Evolutionary conservation across 2,329 filamentous ascomycete species (phyloP), one percentile per base, ranked within the genome.

Genomic region (Fusarium subglutinans): DNA sequence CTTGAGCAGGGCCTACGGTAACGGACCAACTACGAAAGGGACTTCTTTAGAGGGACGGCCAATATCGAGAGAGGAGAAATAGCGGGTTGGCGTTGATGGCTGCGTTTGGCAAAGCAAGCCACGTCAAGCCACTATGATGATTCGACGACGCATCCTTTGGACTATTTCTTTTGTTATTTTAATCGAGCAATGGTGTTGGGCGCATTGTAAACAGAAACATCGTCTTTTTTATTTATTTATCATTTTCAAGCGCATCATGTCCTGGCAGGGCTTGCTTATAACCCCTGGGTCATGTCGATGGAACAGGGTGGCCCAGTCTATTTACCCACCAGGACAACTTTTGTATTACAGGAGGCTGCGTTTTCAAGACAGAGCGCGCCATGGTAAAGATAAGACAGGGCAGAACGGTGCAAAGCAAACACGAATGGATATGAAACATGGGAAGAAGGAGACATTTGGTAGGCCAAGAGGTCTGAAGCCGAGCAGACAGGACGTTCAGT

Each of bases 161-260:
- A 60, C 69, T 75, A 72, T 74, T 72, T 73, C 63, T 56, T 78
- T 77, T 76, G 71, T 78, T 63, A 71, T 73, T 73, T 74, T 56
- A 76, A 80, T 72, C 72, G 71, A 81, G 80, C 80, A 81, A 74
- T 64, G 80, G 80, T 77, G 80, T 81, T 81, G 74, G 78, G 79
- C 78, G 78, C 68, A 79, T 72, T 78, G 67, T 78, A 62, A 74
- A 78, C 69, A 78, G 69, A 70, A 67, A 69, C 66, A 55, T 69
- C 57, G 24, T 54, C 9, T n/a, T 33, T 33, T 6, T 48, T 43
- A 33, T 33, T 33, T 33, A 33, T 58, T 18, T 51, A 54, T 60
- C 60, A 45, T 70, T 76, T 68, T 65, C 45, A 47, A 75, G 68
- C 64, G 55, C 54, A 58, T 59, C 63, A 74, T 67, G 63, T 64